A percentile compares a stretch with the other conserved stretches of the same genome.
phyloP scores from a whole-genome alignment of 208 protist species.

The Acanthamoeba sp. region DNA sequence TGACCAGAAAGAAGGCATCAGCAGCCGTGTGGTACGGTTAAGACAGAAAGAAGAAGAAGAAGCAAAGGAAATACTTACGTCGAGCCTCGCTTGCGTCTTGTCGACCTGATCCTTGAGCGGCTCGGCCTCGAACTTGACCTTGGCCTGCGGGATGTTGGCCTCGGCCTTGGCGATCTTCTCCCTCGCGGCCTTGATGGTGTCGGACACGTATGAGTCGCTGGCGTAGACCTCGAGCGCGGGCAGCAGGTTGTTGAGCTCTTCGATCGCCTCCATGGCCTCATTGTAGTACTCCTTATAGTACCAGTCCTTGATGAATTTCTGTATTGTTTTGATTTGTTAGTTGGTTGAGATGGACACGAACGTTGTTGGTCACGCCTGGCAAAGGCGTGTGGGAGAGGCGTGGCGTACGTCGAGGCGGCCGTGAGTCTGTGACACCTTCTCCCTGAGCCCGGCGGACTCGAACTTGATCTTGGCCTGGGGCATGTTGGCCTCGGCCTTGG shows the following conservation, averaged over 20 bases:
- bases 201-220: not conserved
- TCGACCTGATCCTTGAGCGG: constrained; percentile 39
- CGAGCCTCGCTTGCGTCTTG: not conserved
- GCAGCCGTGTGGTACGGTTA: not conserved
- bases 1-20: too few species aligned
- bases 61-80: not conserved
- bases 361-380: not conserved
- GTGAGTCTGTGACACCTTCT: not conserved
- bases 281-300: constrained; percentile 69
- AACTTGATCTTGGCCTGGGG: constrained; percentile 73
- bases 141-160: constrained; percentile 73
- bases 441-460: constrained; percentile 40
- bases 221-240: constrained; percentile 41
- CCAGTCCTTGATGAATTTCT: constrained; percentile 64
- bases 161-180: constrained; percentile 48
- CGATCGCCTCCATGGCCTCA: constrained; percentile 57
- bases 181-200: not conserved
- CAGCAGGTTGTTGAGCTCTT: constrained; percentile 37
- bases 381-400: not conserved
- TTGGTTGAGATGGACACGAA: too few species aligned
- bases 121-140: constrained; percentile 64
- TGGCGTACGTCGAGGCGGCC: constrained; percentile 58
- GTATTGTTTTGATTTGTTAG: not conserved
- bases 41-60: not conserved
- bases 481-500: constrained; percentile 64